phyloP scores from a whole-genome alignment of 2,329 filamentous ascomycete genomes.

The Fusarium kyushuense region DNA sequence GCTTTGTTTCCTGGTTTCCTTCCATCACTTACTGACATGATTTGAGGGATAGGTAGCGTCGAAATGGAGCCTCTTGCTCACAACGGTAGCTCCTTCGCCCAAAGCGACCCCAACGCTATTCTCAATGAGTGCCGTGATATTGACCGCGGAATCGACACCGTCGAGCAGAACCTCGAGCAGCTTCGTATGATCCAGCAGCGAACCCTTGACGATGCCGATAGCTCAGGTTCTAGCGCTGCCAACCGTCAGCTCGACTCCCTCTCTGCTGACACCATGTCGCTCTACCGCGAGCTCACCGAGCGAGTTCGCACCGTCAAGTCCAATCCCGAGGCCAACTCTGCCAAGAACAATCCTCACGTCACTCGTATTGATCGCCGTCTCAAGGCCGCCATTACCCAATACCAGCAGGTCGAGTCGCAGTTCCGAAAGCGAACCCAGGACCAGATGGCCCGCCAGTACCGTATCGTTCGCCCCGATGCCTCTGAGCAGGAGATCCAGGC shows the following conservation, averaged over 20 bases:
- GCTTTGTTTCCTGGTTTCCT: neutral
- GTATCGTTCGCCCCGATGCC: conserved; percentile 87
- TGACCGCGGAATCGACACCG: conserved; percentile 78
- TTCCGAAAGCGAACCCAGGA: conserved; percentile 85
- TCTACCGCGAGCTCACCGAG: conserved; percentile 82
- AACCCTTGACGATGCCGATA: conserved; percentile 80
- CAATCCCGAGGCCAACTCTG: conserved; percentile 77
- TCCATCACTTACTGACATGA: conserved; percentile 34
- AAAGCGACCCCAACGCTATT: conserved; percentile 77
- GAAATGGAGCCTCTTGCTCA: conserved; percentile 77
- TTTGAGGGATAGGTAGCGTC: conserved; percentile 62
- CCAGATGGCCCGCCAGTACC: conserved; percentile 89
- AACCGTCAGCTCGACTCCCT: conserved; percentile 78
- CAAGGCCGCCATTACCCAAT: conserved; percentile 83
- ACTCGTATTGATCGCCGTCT: conserved; percentile 82
- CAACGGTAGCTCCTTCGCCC: conserved; percentile 61
- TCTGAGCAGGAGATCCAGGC: conserved; percentile 81
- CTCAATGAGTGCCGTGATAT: conserved; percentile 88
- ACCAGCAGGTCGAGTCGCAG: conserved; percentile 82
- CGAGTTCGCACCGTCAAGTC: conserved; percentile 87
- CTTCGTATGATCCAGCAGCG: conserved; percentile 78
- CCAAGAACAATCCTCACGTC: conserved; percentile 83
- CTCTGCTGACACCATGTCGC: conserved; percentile 82
- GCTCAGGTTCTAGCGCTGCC: conserved; percentile 72
- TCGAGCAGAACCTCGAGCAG: conserved; percentile 78